Percentiles rank a stretch among this genome's conserved stretches.
Conservation (phyloP, 2,329 filamentous ascomycete genomes). For the Lachnellula cervina region DNA sequence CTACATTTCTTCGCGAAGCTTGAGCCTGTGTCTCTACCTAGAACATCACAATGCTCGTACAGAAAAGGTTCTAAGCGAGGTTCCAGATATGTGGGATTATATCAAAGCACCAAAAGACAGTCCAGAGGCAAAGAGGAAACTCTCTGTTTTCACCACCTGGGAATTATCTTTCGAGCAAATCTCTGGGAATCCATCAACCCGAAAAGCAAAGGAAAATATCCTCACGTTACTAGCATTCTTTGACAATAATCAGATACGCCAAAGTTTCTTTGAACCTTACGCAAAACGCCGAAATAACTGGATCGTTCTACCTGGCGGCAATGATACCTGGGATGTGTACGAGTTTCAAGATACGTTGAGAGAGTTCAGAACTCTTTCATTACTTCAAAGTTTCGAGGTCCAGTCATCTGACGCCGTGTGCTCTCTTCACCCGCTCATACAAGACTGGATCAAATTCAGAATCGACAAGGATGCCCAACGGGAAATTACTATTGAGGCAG, state of each 20-base stretch:
- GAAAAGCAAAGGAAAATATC: no score
- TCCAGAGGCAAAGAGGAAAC: background rate
- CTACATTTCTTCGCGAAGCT: conserved; percentile 17
- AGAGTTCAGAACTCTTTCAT: conserved; percentile 18
- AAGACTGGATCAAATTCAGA: conserved; percentile 1
- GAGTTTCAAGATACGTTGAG: background rate
- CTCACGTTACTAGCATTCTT: no score
- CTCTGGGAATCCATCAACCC: background rate
- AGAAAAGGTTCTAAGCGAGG: conserved; percentile 11
- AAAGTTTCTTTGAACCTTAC: no score
- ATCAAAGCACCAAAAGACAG: background rate
- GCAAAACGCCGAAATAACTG: no score
- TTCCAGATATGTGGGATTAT: conserved; percentile 14
- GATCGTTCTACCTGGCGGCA: no score
- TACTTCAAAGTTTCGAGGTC: conserved; percentile 14
- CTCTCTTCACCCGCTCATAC: conserved; percentile 21
- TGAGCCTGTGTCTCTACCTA: conserved; percentile 12
- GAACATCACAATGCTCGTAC: conserved; percentile 8
- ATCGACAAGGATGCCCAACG: no score
- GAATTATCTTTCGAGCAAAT: conserved; percentile 24
- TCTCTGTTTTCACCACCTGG: conserved; percentile 20
- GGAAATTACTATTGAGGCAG: no score
- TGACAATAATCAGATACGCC: no score
- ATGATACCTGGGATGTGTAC: no score
- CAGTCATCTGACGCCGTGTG: conserved; percentile 7